Evolutionary conservation across 768 basidiomycete species (phyloP), one percentile per base, ranked within the genome.

Genomic region (Rhizopogon vulgaris): DNA sequence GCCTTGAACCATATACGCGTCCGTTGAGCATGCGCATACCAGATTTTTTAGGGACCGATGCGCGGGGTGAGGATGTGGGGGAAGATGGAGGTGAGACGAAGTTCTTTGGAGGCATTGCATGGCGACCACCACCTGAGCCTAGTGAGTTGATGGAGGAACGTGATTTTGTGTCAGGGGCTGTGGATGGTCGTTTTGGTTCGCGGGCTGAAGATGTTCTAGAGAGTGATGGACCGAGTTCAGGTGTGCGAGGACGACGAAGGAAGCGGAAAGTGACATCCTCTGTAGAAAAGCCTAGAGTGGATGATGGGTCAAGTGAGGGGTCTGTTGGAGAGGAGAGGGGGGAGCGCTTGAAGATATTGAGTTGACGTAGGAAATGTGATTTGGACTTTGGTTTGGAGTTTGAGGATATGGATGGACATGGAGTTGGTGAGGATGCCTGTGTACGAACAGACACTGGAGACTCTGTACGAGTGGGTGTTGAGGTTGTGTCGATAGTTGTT

Each of bases 1-100:
- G 59, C 52, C 59, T 72, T 52, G 64, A 75, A 45, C 92, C 91
- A 58, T 94, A 94, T 0, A 93, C 79, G 24, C 92, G 77, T 0
- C 92, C 92, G 60, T 94, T 94, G 54, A 94, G 75, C 85, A 94
- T 85, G 51, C 76, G 78, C 3, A 78, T 73, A 49, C 78, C 77
- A 6, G 40, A 70, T 38, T 55, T 65, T 45, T 25, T 53, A 39
- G 48, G 53, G 12, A 61, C 51, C 47, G 12, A 1, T 52, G 62
- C 0, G 15, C 50, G n/a, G n/a, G n/a, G n/a, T n/a, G n/a, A n/a
- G n/a, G n/a, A n/a, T 38, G 34, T 17, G 2, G 38, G 5, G 1
- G 49, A n/a, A 14, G 56, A 56, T 18, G 41, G 56, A 28, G 7
- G 2, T 4, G 49, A 15, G 18, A 50, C 7, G 11, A 47, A 34